phyloP scores from a whole-genome alignment of 2,329 filamentous ascomycete genomes.

The Lachnum nothofagi region DNA sequence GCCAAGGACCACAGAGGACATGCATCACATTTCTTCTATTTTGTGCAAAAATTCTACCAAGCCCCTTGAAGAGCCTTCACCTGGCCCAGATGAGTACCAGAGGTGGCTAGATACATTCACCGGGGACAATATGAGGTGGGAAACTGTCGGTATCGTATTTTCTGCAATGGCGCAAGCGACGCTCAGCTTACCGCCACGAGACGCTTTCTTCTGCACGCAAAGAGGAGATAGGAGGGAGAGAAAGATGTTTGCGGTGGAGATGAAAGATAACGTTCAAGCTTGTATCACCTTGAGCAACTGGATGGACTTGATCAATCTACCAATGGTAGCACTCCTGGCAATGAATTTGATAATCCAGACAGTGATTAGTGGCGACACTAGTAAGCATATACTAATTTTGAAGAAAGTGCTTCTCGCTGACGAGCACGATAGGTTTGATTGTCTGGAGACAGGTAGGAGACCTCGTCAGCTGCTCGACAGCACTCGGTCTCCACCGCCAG shows the following conservation, averaged over 20 bases:
- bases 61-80: constrained; percentile 21
- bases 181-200: constrained; percentile 19
- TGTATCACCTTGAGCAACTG: constrained; percentile 36
- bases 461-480: constrained; percentile 31
- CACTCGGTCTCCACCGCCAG: constrained; percentile 29
- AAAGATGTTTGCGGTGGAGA: constrained; percentile 26
- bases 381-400: constrained; percentile 27
- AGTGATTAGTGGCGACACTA: constrained; percentile 38
- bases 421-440: constrained; percentile 30
- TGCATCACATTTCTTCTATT: constrained; percentile 24
- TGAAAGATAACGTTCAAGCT: constrained; percentile 32
- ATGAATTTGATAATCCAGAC: constrained; percentile 36
- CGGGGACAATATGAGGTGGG: constrained; percentile 31
- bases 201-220: constrained; percentile 27
- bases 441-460: constrained; percentile 38
- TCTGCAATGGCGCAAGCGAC: constrained; percentile 19
- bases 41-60: constrained; percentile 29
- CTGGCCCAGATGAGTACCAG: constrained; percentile 21
- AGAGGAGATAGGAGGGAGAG: constrained; percentile 23
- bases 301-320: constrained; percentile 35
- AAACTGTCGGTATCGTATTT: constrained; percentile 29
- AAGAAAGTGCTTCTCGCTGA: neutral
- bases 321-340: constrained; percentile 37
- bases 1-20: constrained; percentile 18
- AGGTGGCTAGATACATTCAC: constrained; percentile 28